Percentiles rank a stretch among this genome's conserved stretches.
phyloP scores from a whole-genome alignment of 805 yeast species.

The Aciculoconidium aculeatum region DNA sequence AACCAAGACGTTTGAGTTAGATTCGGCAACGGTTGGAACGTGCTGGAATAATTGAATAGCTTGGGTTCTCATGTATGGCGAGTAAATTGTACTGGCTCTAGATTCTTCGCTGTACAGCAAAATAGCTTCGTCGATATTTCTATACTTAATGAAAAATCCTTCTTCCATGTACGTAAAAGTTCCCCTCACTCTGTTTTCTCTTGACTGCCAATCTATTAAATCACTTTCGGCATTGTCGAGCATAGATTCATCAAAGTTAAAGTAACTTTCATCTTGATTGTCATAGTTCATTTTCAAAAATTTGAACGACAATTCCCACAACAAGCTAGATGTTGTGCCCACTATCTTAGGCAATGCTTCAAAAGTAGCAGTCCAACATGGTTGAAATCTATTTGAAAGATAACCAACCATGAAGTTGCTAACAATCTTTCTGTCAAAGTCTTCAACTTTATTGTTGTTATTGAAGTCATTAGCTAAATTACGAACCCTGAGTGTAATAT shows the following conservation, averaged over 20 bases:
- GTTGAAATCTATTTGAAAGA: slow-evolving; percentile 70
- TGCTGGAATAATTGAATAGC: slow-evolving; percentile 50
- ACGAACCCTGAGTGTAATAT: slow-evolving; percentile 64
- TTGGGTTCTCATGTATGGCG: slow-evolving; percentile 48
- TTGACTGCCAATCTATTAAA: slow-evolving; percentile 36
- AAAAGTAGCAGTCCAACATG: slow-evolving; percentile 74
- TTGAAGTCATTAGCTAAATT: slow-evolving; percentile 43
- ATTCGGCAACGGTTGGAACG: slow-evolving; percentile 68
- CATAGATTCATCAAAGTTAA: slow-evolving; percentile 3
- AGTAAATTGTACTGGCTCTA: slow-evolving; percentile 33
- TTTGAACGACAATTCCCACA: slow-evolving; percentile 51
- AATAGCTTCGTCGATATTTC: slow-evolving; percentile 29
- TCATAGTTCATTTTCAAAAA: slow-evolving; percentile 24
- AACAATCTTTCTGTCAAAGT: slow-evolving; percentile 14
- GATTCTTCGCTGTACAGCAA: slow-evolving; percentile 27
- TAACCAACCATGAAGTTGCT: slow-evolving; percentile 52
- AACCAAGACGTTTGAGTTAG: slow-evolving; percentile 48
- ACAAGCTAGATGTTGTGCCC: slow-evolving; percentile 23
- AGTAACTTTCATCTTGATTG: slow-evolving; percentile 13
- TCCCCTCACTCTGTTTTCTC: slow-evolving; percentile 40
- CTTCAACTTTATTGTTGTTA: slow-evolving; percentile 16
- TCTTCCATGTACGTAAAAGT: slow-evolving; percentile 26
- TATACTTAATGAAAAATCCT: slow-evolving; percentile 24
- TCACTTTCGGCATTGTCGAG: slow-evolving; percentile 7
- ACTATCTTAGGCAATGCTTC: slow-evolving; percentile 51